Conservation (phyloP, 352 stramenopile genomes). For the Blastocystis sp. region DNA sequence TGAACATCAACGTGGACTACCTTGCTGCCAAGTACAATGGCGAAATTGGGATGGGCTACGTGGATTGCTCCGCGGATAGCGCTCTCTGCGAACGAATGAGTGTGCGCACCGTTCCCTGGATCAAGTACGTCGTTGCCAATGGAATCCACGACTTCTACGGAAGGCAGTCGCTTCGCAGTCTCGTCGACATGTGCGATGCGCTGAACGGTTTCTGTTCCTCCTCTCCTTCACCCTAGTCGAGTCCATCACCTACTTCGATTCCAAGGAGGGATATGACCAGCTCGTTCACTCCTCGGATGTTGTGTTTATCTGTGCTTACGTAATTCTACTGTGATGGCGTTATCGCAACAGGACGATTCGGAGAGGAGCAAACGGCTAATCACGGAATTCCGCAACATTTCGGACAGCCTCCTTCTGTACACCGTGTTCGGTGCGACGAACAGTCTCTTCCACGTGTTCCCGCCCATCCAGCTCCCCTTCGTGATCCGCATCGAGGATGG, state of each 20-base stretch:
- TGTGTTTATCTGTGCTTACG: conserved; percentile 54
- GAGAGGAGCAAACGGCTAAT: background rate
- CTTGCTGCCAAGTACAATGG: conserved; percentile 50
- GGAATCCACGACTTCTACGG: conserved; percentile 48
- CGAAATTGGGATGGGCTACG: conserved; percentile 24
- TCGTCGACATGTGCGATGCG: conserved; percentile 49
- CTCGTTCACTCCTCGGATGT: conserved; percentile 20
- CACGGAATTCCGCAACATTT: conserved; percentile 10
- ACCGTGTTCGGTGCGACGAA: conserved; percentile 51
- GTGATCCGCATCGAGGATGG: conserved; percentile 30
- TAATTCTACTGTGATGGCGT: background rate
- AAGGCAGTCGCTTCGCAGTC: conserved; percentile 41
- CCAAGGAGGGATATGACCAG: background rate
- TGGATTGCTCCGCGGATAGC: conserved; percentile 36
- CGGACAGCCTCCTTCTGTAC: conserved; percentile 51
- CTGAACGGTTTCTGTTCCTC: background rate
- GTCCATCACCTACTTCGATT: background rate
- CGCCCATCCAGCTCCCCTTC: conserved; percentile 32
- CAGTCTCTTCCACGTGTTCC: background rate
- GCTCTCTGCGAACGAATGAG: background rate
- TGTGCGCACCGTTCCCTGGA: conserved; percentile 14
- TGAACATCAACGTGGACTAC: conserved; percentile 61
- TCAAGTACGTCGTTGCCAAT: conserved; percentile 39
- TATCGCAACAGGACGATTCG: conserved; percentile 13
- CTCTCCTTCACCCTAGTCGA: background rate